These are phyloP conservation scores for Mycena epipterygia DNA, from an alignment of 768 basidiomycete species.

Conservation along the genomic window DNA sequence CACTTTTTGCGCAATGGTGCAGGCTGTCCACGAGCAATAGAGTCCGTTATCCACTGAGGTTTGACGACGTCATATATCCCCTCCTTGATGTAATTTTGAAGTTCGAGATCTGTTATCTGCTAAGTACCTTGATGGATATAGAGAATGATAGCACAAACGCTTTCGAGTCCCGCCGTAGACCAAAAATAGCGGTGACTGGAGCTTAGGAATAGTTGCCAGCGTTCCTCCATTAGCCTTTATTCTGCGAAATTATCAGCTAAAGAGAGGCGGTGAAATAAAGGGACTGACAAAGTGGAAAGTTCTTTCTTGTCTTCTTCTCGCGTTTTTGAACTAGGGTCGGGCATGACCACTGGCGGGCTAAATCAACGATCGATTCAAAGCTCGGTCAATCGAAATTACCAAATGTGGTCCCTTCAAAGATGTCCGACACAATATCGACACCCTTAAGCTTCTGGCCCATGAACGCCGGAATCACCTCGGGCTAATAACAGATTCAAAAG, in stretches of 20 bases:
- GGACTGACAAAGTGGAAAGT: slow-evolving; percentile 70
- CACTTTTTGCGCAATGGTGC: slow-evolving; percentile 81
- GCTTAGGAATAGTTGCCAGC: slow-evolving; percentile 71
- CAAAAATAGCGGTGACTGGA: slow-evolving; percentile 66
- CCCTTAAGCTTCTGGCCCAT: slow-evolving; percentile 73
- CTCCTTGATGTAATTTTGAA: slow-evolving; percentile 80
- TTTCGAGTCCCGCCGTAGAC: slow-evolving; percentile 79
- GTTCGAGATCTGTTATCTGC: slow-evolving; percentile 50
- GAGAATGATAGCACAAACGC: slow-evolving; percentile 60
- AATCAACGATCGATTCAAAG: neutral
- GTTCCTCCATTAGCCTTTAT: slow-evolving; percentile 80
- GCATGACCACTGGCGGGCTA: slow-evolving; percentile 72
- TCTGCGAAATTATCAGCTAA: slow-evolving; percentile 50
- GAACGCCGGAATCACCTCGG: slow-evolving; percentile 73
- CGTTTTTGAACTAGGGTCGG: slow-evolving; percentile 79
- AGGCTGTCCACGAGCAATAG: slow-evolving; percentile 68
- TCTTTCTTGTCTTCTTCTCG: slow-evolving; percentile 78
- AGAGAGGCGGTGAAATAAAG: neutral
- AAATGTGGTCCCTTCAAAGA: slow-evolving; percentile 86
- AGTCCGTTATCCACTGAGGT: slow-evolving; percentile 88
- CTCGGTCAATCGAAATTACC: slow-evolving; percentile 57
- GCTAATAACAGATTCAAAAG: slow-evolving; percentile 50
- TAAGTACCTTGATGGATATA: neutral
- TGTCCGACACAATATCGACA: slow-evolving; percentile 68
- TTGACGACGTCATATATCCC: slow-evolving; percentile 79